phyloP scores from a whole-genome alignment of 2,329 filamentous ascomycete species.

The Beauveria scarabaeidicola region DNA sequence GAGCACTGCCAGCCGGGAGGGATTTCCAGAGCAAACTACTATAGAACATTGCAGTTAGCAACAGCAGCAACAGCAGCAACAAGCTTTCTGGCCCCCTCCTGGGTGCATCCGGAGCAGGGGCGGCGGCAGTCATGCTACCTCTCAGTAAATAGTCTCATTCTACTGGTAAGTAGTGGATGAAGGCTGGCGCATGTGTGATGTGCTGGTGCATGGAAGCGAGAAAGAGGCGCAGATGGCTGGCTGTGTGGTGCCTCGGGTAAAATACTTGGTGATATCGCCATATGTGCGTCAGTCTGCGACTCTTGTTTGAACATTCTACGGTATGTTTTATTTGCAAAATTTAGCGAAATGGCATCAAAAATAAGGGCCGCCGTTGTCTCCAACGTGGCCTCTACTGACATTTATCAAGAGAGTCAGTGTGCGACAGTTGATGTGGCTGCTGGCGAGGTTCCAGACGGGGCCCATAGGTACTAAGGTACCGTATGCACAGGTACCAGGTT shows the following conservation, averaged over 20 bases:
- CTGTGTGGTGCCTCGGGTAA: not conserved
- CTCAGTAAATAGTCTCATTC: not conserved
- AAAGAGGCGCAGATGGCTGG: not conserved
- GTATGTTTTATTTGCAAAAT: too few species aligned
- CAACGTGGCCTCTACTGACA: too few species aligned
- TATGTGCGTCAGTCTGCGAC: too few species aligned
- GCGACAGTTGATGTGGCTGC: not conserved
- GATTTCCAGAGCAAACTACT: not conserved
- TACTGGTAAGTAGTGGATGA: too few species aligned
- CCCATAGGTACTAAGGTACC: not conserved
- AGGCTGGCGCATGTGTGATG: not conserved
- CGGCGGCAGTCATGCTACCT: not conserved
- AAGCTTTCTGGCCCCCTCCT: conserved; percentile 4
- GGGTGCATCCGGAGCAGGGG: not conserved
- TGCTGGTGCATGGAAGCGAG: not conserved
- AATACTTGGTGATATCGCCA: not conserved
- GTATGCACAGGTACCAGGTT: too few species aligned
- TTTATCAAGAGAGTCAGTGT: too few species aligned
- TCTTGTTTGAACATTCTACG: too few species aligned
- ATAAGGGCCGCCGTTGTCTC: too few species aligned
- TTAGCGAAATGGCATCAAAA: too few species aligned
- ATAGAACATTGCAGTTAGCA: too few species aligned
- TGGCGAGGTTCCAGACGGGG: not conserved
- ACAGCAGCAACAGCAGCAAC: not conserved
- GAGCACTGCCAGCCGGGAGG: not conserved